Evolutionary conservation across 192 early-diverging fungal species (phyloP).

Genomic region (Coemansia sp.): DNA sequence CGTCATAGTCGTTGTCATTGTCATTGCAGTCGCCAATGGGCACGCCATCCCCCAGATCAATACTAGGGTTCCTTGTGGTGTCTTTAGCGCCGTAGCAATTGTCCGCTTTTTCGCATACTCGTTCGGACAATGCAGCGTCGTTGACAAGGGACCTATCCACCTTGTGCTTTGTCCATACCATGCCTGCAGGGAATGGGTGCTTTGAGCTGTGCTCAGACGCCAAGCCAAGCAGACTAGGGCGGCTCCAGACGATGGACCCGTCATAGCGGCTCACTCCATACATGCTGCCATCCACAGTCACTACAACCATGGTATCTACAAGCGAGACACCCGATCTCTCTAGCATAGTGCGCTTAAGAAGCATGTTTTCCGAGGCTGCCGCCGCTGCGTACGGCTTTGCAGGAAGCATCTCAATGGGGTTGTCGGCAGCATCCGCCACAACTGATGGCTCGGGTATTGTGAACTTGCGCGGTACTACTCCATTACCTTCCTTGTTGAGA

Average conservation of each 20-base stretch:
- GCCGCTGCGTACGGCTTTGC: slow-evolving; percentile 29
- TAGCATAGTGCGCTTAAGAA: slow-evolving; percentile 39
- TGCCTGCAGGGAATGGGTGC: slow-evolving; percentile 21
- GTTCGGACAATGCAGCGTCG: neutral
- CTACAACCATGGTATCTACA: slow-evolving; percentile 48
- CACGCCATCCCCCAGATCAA: neutral
- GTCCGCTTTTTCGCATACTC: neutral
- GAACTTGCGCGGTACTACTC: slow-evolving; percentile 51
- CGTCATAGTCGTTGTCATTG: neutral
- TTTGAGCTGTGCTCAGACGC: slow-evolving; percentile 7
- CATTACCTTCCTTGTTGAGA: slow-evolving; percentile 29
- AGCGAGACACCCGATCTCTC: slow-evolving; percentile 36
- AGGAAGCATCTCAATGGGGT: slow-evolving; percentile 48
- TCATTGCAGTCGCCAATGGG: neutral
- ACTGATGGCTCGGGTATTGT: slow-evolving; percentile 51
- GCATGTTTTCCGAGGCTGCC: slow-evolving; percentile 27
- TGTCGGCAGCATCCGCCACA: slow-evolving; percentile 44
- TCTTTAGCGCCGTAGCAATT: neutral
- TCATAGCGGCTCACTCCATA: slow-evolving; percentile 47
- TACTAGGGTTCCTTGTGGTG: neutral
- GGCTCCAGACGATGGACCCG: slow-evolving; percentile 51
- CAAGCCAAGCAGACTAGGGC: slow-evolving; percentile 26
- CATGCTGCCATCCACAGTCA: slow-evolving; percentile 50
- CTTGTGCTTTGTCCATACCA: slow-evolving; percentile 40
- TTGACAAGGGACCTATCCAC: slow-evolving; percentile 2